Evolutionary conservation across 106 monocot species (phyloP), one percentile per base, ranked within the genome.

Genomic region (Dendrobium chrysotoxum): DNA sequence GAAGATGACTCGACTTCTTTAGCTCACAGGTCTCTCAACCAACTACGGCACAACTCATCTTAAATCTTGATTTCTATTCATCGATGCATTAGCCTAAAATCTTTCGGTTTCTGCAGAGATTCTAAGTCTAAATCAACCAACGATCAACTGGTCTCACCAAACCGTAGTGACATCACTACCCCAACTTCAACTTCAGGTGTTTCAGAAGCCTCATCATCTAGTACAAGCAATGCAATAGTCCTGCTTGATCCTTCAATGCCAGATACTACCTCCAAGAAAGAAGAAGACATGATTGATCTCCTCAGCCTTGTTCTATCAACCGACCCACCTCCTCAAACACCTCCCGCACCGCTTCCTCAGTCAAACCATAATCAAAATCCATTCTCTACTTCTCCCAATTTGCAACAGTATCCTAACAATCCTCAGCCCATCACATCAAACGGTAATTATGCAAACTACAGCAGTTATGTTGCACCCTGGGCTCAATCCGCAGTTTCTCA

Each of bases 271-370:
- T 15, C 78, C n/a, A 66, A 45, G 4, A 83, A 83, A 53, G 87
- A 89, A 70, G 89, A 86, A 73, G 90, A 94, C 53, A 86, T 94
- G 86, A 90, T 94, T 64, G 91, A 91, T 68, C 82, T 94, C 41
- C 80, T 94, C 53, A 87, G 88, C 79, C 79, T 94, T n/a, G 87
- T 87, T 65, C 78, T 97, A 40, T 76, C 76, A 18, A 70, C 87
- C 10, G 85, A 88, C 40, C 81, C 85, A 35, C 83, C 94, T 13
- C 87, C 96, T 58, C 88, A 75, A 9, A 87, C 89, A 39, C 86
- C 96, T 21, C 23, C 41, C 7, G 66, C 91, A 7, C 86, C 85
- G 18, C 40, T 85, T n/a, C 20, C 85, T 75, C 42, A 53, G 42
- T 61, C 86, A 2, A 61, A 68, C 79, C 79, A 81, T 26, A 80